These are phyloP conservation scores for Trypanosomatidae sp. DNA, from an alignment of 208 protist species.

Conservation along the genomic window DNA sequence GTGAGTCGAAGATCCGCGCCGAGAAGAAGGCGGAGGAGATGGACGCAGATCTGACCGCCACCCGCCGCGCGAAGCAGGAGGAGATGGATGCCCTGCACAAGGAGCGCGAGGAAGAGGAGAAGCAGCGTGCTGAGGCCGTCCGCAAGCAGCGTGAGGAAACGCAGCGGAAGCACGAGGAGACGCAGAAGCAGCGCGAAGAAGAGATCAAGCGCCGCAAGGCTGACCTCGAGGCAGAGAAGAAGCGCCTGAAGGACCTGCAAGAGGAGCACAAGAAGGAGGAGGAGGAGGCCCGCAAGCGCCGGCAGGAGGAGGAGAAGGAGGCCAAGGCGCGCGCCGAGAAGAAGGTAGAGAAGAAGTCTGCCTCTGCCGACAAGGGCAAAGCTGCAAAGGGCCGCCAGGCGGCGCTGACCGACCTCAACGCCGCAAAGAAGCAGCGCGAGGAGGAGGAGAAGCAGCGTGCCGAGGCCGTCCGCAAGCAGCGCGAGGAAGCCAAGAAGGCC, in stretches of 20 bases:
- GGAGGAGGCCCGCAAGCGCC: constrained; percentile 31
- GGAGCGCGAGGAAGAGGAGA: constrained; percentile 34
- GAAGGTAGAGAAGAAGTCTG: constrained; percentile 15
- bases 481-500: constrained; percentile 27
- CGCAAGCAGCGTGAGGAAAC: constrained; percentile 32
- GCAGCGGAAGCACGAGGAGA: constrained; percentile 23
- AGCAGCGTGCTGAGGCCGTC: constrained; percentile 25
- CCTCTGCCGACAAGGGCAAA: too few species aligned
- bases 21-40: constrained; percentile 27
- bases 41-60: constrained; percentile 3
- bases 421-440: constrained; percentile 13
- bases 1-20: constrained; percentile 23
- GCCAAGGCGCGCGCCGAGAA: constrained; percentile 24
- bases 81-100: constrained; percentile 24
- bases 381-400: too few species aligned
- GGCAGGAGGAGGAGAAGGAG: constrained; percentile 34
- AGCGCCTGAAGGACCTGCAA: constrained; percentile 36
- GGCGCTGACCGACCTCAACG: too few species aligned
- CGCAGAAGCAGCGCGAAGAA: constrained; percentile 19
- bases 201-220: constrained; percentile 40
- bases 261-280: constrained; percentile 37
- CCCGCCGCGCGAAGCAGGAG: constrained; percentile 22
- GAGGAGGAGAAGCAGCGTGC: constrained; percentile 35
- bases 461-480: constrained; percentile 27
- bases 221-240: constrained; percentile 26